Base-by-base conservation (phyloP, 306 rosid genomes). In the Cucumis melo region DNA sequence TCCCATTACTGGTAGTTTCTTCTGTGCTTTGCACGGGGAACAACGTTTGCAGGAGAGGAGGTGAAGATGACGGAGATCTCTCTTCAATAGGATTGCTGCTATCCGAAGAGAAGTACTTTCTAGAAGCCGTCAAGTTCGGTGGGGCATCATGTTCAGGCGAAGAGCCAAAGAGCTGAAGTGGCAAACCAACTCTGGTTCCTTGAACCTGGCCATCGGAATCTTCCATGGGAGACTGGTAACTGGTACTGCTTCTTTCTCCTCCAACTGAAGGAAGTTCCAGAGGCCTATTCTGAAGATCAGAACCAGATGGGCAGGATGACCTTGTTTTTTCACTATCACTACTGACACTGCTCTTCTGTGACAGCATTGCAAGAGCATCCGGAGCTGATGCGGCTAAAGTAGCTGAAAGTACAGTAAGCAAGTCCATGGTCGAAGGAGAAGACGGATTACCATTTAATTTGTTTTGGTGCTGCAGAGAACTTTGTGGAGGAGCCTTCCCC, bases 61-160 rank as follows among this genome's bases (percentile, higher is more conserved):
- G 93, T 62, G 98, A 91, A 56, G 91, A 85, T 5, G 96, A 90
- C 4, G 92, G 98, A 20, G 97, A 91, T 82, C 89, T 83, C 79
- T 89, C 94, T 21, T 91, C 96, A 7, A 83, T 82, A 36, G 95
- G 96, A 81, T 91, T 88, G 82, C 97, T 93, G 81, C 97, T 91
- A 80, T 91, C 98, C 10, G 98, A 93, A 1, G 98, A 93, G 86
- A 89, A 83, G 82, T 93, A 91, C 82, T 91, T 93, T 39, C 85
- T 71, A 0, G 87, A 82, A 72, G 88, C 78, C 74, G 90, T 81
- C 82, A 88, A 50, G 70, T 87, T 89, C 8, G 89, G 90, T 11
- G 41, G 82, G 77, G 86, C 79, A 27, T 83, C 89, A 54, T 78
- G 82, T 68, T 91, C 97, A 0, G 89, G 93, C 5, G 95, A 88